Conservation (phyloP, 805 yeast species). For the Brettanomyces sp. region DNA sequence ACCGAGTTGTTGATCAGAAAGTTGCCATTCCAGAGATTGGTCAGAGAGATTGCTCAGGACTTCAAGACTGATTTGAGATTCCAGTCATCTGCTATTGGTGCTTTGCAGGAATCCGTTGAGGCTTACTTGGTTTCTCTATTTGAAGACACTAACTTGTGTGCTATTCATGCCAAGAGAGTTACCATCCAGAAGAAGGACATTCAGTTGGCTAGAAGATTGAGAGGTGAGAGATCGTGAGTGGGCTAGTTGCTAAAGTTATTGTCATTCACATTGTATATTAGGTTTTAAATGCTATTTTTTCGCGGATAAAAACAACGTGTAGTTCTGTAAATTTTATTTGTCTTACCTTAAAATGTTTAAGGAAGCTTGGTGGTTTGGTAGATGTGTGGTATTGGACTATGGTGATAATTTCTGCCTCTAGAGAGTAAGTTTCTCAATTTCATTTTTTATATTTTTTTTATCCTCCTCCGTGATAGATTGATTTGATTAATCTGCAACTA, state of each 20-base stretch:
- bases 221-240: constrained; percentile 84
- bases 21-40: constrained; percentile 95
- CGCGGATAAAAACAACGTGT: too few species aligned
- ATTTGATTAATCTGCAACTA: too few species aligned
- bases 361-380: neutral
- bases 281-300: too few species aligned
- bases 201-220: constrained; percentile 94
- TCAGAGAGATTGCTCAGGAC: constrained; percentile 92
- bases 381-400: neutral
- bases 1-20: constrained; percentile 93
- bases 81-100: constrained; percentile 96
- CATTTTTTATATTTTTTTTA: too few species aligned
- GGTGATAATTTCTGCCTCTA: too few species aligned
- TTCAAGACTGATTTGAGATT: constrained; percentile 89
- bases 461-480: too few species aligned
- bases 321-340: too few species aligned
- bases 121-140: constrained; percentile 93
- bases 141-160: constrained; percentile 97
- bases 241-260: too few species aligned
- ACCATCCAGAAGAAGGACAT: constrained; percentile 98
- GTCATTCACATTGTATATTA: too few species aligned
- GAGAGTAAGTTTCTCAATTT: too few species aligned
- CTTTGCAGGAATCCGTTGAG: constrained; percentile 97
- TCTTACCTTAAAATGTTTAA: neutral
- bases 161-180: constrained; percentile 98